phyloP scores from a whole-genome alignment of 768 basidiomycete genomes.

The Amanita pallidorosea region DNA sequence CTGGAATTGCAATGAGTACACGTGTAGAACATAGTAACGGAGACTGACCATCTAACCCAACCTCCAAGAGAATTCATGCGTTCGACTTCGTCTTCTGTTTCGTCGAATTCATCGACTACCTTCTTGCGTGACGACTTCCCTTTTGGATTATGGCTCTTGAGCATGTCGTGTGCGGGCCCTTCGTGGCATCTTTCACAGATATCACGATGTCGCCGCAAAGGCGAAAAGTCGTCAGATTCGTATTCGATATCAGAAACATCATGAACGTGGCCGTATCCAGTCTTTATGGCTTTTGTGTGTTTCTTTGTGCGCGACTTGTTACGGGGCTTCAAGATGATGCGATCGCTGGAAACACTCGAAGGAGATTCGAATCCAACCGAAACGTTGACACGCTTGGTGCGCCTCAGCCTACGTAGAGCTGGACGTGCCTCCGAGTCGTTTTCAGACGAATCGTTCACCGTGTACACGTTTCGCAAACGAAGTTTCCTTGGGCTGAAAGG shows the following conservation, averaged over 20 bases:
- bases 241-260: constrained; percentile 30
- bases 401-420: constrained; percentile 32
- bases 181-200: constrained; percentile 66
- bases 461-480: constrained; percentile 24
- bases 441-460: constrained; percentile 26
- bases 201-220: constrained; percentile 47
- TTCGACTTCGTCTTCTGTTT: constrained; percentile 43
- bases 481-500: constrained; percentile 66
- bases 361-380: constrained; percentile 21
- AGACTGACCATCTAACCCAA: constrained; percentile 72
- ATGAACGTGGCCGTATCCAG: constrained; percentile 36
- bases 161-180: constrained; percentile 43
- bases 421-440: constrained; percentile 18
- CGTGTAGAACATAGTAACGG: background rate
- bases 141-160: constrained; percentile 23
- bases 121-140: constrained; percentile 30
- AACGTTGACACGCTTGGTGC: constrained; percentile 27
- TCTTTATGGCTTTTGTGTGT: constrained; percentile 4
- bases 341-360: constrained; percentile 15
- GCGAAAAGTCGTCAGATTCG: constrained; percentile 44
- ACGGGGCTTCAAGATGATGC: constrained; percentile 22
- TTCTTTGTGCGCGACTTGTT: background rate
- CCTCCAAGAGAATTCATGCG: constrained; percentile 48
- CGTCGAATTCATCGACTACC: constrained; percentile 42
- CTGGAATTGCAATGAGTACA: constrained; percentile 27